Percentiles rank a stretch among this genome's conserved stretches.
Conservation (phyloP, 2,329 filamentous ascomycete species). For the Calonectria pseudoreteaudii region DNA sequence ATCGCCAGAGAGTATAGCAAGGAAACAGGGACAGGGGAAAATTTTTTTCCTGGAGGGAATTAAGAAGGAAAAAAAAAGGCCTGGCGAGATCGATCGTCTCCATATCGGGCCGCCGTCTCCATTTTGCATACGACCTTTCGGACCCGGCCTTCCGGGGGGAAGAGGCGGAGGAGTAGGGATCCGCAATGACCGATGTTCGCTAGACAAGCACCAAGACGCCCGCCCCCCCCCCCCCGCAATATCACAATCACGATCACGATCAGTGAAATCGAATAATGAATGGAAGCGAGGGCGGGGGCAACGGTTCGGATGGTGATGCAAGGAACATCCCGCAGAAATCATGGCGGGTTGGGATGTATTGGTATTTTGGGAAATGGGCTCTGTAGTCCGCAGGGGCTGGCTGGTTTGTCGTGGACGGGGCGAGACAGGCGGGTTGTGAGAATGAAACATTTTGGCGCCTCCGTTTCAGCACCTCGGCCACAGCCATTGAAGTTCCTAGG, state of each 20-base stretch:
- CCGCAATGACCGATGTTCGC: background rate
- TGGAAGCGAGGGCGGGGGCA: background rate
- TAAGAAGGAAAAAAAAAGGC: background rate
- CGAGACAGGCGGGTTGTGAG: constrained; percentile 1
- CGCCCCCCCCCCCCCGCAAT: background rate
- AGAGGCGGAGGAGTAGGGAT: background rate
- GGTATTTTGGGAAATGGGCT: constrained; percentile 1
- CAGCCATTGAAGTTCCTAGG: background rate
- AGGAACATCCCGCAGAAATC: background rate
- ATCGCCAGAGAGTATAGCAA: background rate
- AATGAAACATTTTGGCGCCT: constrained; percentile 1
- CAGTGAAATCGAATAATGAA: background rate
- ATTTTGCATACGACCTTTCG: background rate
- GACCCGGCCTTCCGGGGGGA: background rate
- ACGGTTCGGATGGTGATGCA: background rate
- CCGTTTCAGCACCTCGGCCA: background rate
- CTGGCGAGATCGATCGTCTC: background rate
- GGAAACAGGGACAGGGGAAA: background rate
- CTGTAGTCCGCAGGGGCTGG: background rate
- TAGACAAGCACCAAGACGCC: background rate
- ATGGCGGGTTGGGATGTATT: background rate
- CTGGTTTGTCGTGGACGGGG: background rate
- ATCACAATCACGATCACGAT: background rate
- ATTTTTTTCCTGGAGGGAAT: background rate
- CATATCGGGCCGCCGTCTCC: background rate